Evolutionary conservation across 192 early-diverging fungal species (phyloP).

Genomic region (Rhizoclosmatium sp.): DNA sequence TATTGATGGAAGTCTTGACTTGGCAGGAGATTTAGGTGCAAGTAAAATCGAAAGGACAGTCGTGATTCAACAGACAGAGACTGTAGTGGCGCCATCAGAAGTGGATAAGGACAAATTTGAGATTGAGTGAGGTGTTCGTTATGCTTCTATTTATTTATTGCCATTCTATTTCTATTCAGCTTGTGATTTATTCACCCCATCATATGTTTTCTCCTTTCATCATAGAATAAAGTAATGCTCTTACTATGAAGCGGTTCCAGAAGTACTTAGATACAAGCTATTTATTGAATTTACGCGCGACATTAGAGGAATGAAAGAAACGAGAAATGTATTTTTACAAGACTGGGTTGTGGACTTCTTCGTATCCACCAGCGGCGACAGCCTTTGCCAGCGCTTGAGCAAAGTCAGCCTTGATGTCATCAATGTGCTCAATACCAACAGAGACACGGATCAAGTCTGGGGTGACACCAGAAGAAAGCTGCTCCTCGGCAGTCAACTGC

Average conservation of each 20-base stretch:
- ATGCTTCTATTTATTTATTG: too few relatives aligned
- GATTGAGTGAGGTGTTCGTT: slow-evolving; percentile 12
- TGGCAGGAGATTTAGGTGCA: slow-evolving; percentile 33
- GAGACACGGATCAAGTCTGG: slow-evolving; percentile 84
- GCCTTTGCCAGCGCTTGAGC: slow-evolving; percentile 52
- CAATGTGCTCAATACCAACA: slow-evolving; percentile 82
- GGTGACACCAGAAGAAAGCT: slow-evolving; percentile 76
- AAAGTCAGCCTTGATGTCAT: slow-evolving; percentile 64
- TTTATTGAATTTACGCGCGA: too few relatives aligned
- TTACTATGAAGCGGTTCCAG: too few relatives aligned
- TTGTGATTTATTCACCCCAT: too few relatives aligned
- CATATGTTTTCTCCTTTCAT: too few relatives aligned
- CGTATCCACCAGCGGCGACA: neutral
- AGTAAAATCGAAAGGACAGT: neutral
- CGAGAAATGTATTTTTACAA: neutral
- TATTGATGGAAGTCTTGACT: slow-evolving; percentile 10
- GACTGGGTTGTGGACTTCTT: neutral
- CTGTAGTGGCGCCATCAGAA: neutral
- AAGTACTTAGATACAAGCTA: too few relatives aligned
- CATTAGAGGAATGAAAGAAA: too few relatives aligned
- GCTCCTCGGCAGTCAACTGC: slow-evolving; percentile 85
- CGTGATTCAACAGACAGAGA: neutral
- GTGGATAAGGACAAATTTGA: slow-evolving; percentile 32
- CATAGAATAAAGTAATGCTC: too few relatives aligned
- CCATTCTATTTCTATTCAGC: too few relatives aligned